A percentile compares a stretch with the other conserved stretches of the same genome.
phyloP scores from a whole-genome alignment of 305 asterid genomes.

The Solanum chacoense region DNA sequence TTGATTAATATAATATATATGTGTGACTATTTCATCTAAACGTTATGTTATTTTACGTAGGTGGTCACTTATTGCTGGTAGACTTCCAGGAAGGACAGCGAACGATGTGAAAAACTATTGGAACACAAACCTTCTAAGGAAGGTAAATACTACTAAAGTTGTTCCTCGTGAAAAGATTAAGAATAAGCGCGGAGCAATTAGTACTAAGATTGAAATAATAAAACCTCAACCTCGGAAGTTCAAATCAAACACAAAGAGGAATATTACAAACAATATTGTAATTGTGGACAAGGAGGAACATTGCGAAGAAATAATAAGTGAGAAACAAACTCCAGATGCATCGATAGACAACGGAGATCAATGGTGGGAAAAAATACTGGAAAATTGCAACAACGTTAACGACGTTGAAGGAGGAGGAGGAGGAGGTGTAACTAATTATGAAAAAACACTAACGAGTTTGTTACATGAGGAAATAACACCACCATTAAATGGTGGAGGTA shows the following conservation, averaged over 20 bases:
- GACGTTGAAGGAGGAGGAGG: background rate
- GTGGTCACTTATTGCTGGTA: constrained; percentile 35
- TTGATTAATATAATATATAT: background rate
- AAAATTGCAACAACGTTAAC: background rate
- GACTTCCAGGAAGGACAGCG: constrained; percentile 19
- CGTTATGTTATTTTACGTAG: background rate
- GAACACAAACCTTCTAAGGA: constrained; percentile 17
- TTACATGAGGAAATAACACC: background rate
- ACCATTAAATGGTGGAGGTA: background rate
- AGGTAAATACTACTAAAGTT: background rate
- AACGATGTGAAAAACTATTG: constrained; percentile 22
- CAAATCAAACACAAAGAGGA: background rate
- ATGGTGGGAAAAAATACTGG: background rate
- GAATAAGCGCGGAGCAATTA: background rate
- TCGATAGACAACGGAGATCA: background rate
- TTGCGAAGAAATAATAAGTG: background rate
- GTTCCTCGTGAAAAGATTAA: background rate
- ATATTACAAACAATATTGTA: background rate
- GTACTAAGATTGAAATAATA: background rate
- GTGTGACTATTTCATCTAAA: background rate
- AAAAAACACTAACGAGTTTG: background rate
- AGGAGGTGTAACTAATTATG: background rate
- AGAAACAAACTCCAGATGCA: background rate
- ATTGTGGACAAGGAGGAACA: background rate
- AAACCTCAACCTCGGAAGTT: background rate